Conservation (phyloP, 1,284 basidiomycete genomes). For the Heterobasidion irregulare region DNA sequence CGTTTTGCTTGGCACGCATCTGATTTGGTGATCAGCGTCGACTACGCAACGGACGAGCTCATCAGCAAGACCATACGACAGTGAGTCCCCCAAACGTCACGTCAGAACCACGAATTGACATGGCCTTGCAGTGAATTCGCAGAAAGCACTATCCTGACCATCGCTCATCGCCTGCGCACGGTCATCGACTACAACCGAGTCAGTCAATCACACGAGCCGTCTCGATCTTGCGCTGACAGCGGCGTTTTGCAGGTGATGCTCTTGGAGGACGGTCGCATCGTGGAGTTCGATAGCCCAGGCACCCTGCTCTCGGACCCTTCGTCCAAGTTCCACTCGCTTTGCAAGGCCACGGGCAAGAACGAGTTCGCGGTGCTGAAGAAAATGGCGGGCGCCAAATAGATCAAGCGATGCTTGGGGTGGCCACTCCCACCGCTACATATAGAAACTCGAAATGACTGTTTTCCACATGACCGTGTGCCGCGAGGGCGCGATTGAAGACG, state of each 20-base stretch:
- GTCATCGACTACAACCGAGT: constrained; percentile 55
- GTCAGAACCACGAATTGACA: constrained; percentile 21
- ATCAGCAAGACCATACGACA: constrained; percentile 70
- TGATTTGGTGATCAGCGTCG: constrained; percentile 36
- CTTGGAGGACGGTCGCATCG: constrained; percentile 79
- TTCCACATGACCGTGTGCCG: too few relatives aligned
- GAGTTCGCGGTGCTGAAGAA: constrained; percentile 72
- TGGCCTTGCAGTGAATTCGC: constrained; percentile 39
- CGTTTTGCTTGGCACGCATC: not conserved
- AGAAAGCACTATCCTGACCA: constrained; percentile 48
- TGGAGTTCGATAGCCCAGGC: constrained; percentile 76
- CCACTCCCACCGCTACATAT: too few relatives aligned
- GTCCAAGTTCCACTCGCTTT: constrained; percentile 71
- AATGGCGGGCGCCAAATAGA: constrained; percentile 40
- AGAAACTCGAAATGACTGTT: too few relatives aligned
- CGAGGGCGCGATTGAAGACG: too few relatives aligned
- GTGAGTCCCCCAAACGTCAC: constrained; percentile 26
- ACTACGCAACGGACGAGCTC: constrained; percentile 72
- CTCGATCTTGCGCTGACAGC: not conserved
- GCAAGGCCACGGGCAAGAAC: constrained; percentile 74
- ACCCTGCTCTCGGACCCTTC: constrained; percentile 55
- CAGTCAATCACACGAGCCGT: constrained; percentile 11
- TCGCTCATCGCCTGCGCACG: constrained; percentile 61
- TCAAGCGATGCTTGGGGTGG: not conserved
- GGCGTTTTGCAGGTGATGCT: constrained; percentile 59